These are phyloP conservation scores for Asterochloris sp. DNA, from an alignment of 139 green algal species.

Conservation along the genomic window DNA sequence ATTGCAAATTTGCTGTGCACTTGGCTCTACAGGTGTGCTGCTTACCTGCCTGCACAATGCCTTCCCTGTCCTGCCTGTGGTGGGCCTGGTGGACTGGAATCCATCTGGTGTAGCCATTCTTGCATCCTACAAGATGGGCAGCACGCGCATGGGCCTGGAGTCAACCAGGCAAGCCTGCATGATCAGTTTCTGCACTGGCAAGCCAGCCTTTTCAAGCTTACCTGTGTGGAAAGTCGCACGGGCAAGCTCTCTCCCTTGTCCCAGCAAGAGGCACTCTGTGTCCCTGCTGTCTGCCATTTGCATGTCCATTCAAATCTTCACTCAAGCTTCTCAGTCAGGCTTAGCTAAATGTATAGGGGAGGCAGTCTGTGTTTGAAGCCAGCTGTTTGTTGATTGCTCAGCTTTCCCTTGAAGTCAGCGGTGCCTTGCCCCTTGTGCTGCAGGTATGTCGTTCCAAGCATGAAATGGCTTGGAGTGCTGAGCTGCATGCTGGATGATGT, in stretches of 20 bases:
- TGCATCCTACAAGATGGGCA: conserved; percentile 60
- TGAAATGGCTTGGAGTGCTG: conserved; percentile 75
- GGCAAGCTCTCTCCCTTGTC: no score
- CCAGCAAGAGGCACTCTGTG: no score
- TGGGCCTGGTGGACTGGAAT: conserved; percentile 88
- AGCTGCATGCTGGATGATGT: conserved; percentile 48
- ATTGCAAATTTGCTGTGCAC: no score
- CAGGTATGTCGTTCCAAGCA: conserved; percentile 51
- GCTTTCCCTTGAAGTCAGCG: background rate
- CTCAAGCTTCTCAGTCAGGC: no score
- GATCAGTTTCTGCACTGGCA: background rate
- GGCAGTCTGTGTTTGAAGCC: background rate
- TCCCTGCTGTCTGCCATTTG: no score
- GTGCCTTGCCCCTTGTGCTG: background rate
- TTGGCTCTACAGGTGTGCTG: conserved; percentile 34
- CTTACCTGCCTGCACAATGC: conserved; percentile 34
- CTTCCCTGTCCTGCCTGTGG: conserved; percentile 37
- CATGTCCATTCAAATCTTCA: no score
- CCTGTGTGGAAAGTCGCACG: no score
- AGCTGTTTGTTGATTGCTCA: conserved; percentile 19
- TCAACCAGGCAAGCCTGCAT: conserved; percentile 26
- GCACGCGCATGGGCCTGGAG: conserved; percentile 60
- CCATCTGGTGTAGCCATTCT: conserved; percentile 54
- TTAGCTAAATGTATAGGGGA: no score
- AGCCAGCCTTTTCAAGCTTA: background rate